Evolutionary conservation across 1,284 basidiomycete species (phyloP), one percentile per base, ranked within the genome.

Genomic region (Sporisorium scitamineum): DNA sequence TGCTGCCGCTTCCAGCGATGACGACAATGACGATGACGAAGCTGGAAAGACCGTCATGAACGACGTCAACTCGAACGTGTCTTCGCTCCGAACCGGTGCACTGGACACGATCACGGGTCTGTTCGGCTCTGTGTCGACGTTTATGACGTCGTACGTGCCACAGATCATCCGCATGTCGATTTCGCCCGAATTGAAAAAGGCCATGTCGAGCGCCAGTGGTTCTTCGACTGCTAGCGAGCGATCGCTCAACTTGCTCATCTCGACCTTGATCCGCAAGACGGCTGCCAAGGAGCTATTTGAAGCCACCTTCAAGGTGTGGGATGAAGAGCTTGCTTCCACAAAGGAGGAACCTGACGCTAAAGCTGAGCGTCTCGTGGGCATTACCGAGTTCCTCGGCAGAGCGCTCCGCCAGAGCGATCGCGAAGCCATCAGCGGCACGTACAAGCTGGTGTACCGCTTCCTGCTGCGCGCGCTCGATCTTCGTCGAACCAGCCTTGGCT

Each of bases 391-490:
- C 41, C 61, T 85, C 13, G 74, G 78, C 20, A 67, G 76, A 4
- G 67, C 74, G 4, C 67, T 86, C 34, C 71, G 78, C 27, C 62
- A 76, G 37, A 76, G 70, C 45, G 78, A 81, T 64, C 68, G 76
- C 20, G 61, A 68, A 7, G 79, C 63, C 7, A 88, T 97, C 2
- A 87, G 91, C 8, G 90, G 91, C 29, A 89, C 93, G 61, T 86
- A 95, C 65, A 92, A 93, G 54, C 76, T 88, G 0, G 82, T 94
- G 39, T 96, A 94, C 87, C 92, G 91, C 65, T 89, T 94, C 55
- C 93, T 97, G 88, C 87, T 97, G 50, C 90, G 91, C 29, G 91
- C 91, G 2, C 91, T 97, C 72, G 92, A 93, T 71, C 80, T 91
- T 7, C 88, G 90, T 45, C 87, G 86, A 71, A 86, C 78, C 87